Conservation (phyloP, 129 eudicot species). For the Helianthus tuberosus region DNA sequence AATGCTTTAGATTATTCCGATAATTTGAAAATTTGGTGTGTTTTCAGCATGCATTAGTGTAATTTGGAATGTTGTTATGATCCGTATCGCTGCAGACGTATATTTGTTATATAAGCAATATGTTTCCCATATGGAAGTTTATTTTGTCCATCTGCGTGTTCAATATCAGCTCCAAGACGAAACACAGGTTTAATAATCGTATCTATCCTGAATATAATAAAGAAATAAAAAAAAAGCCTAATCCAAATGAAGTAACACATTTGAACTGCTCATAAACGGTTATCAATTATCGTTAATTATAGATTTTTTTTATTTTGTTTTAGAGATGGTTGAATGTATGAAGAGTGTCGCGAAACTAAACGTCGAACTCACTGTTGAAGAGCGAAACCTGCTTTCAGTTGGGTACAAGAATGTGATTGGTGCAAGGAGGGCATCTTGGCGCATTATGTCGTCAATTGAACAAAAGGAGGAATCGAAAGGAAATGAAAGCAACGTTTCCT, state of each 20-base stretch:
- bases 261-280: no score
- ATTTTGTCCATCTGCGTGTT: background rate
- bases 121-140: conserved; percentile 1
- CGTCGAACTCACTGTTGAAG: conserved; percentile 88
- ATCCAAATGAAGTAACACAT: background rate
- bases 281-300: background rate
- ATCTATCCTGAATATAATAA: background rate
- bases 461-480: conserved; percentile 94
- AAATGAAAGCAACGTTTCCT: conserved; percentile 75
- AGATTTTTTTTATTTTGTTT: conserved; percentile 20
- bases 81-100: background rate
- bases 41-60: background rate
- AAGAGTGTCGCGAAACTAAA: conserved; percentile 84
- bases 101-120: background rate
- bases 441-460: conserved; percentile 95
- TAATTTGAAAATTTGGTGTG: background rate
- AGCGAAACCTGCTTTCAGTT: conserved; percentile 89
- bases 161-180: background rate
- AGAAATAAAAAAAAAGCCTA: background rate
- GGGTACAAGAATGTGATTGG: conserved; percentile 96
- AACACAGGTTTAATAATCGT: background rate
- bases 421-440: conserved; percentile 96
- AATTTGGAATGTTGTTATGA: background rate
- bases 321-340: conserved; percentile 98
- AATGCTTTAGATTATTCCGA: background rate